Evolutionary conservation across 2,329 filamentous ascomycete genomes (phyloP).

Genomic region (Stylonectria norvegica): DNA sequence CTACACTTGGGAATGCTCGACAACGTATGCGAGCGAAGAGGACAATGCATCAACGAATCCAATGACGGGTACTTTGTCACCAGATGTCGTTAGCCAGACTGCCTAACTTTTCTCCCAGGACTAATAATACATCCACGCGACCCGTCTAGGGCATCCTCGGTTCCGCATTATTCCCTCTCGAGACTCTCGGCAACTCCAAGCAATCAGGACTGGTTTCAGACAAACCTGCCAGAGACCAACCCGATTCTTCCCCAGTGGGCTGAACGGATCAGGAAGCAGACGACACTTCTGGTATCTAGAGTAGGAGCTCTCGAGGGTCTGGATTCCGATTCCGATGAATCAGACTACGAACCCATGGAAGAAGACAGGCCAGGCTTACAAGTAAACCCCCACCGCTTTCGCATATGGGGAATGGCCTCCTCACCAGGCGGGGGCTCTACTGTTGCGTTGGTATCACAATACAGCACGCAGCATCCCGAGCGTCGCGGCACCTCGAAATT

Average conservation of each 20-base stretch:
- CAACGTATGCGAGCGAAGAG: constrained; percentile 39
- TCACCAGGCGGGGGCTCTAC: constrained; percentile 52
- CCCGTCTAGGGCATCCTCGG: constrained; percentile 20
- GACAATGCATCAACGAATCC: constrained; percentile 33
- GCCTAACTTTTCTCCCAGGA: constrained; percentile 30
- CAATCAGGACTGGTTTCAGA: constrained; percentile 53
- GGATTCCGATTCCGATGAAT: constrained; percentile 32
- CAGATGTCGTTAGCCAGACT: neutral
- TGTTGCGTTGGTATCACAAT: constrained; percentile 48
- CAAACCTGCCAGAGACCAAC: constrained; percentile 37
- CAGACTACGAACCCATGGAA: constrained; percentile 29
- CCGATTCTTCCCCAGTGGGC: constrained; percentile 43
- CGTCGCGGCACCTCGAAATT: constrained; percentile 37
- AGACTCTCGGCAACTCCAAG: constrained; percentile 51
- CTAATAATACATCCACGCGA: constrained; percentile 42
- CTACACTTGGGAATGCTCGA: constrained; percentile 42
- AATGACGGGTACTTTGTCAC: constrained; percentile 13
- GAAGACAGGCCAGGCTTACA: constrained; percentile 37
- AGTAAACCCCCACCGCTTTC: constrained; percentile 48
- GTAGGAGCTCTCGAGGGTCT: constrained; percentile 41
- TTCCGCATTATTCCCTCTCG: constrained; percentile 50
- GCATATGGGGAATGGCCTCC: constrained; percentile 51
- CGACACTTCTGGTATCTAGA: constrained; percentile 43
- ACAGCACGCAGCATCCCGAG: constrained; percentile 48
- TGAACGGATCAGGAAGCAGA: constrained; percentile 42